Base-by-base conservation (phyloP, 208 protist species). In the Trypanosoma platydactyli region DNA sequence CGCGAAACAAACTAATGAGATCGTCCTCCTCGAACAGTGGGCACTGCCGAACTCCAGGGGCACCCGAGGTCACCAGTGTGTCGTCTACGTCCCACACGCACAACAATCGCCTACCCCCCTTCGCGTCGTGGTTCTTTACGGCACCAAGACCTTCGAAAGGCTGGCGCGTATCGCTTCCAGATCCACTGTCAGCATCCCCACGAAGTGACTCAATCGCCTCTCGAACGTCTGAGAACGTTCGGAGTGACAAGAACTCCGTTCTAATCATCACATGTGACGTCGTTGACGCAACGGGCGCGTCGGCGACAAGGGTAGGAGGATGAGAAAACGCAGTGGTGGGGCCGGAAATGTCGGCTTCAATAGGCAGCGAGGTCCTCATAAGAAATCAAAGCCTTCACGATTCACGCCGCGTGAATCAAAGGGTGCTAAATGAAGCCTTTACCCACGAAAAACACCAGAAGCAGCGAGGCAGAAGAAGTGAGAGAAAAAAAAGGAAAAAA, bases 31-130 rank as follows among this genome's bases (percentile, higher is more conserved):
- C 60, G 56, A 92, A 92, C 7, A 94, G 62, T 0, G 73, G 33
- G 42, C 80, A 77, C 68, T 94, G 86, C 0, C 89, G 83, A 22
- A 90, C 70, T 0, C 86, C 86, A 20, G 67, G 67, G 16, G 71
- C 54, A 20, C 86, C 86, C 0, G 86, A 85, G 42, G 74, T 64
- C 1, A 94, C 81, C 2, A 94, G 74, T 7, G 89, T 94, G 70
- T 94, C 89, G 51, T 94, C 89, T 22, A 94, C 80, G 46, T 94
- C 89, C 86, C 89, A 94, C 11, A 94, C 60, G 50, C 81, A 94
- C 64, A 94, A 53, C 55, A 92, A 3, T 20, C 58, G 41, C 45
- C 1, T 59, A 38, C 44, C 5, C 30, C 79, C 59, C 71, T 64
- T 27, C 20, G 22, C 11, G 0, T 20, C 1, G 29, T 30, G 22